Percentiles rank a stretch among this genome's conserved stretches.
These are phyloP conservation scores for Tylopilus subfusipes DNA, from an alignment of 768 basidiomycete genomes.

Conservation along the genomic window DNA sequence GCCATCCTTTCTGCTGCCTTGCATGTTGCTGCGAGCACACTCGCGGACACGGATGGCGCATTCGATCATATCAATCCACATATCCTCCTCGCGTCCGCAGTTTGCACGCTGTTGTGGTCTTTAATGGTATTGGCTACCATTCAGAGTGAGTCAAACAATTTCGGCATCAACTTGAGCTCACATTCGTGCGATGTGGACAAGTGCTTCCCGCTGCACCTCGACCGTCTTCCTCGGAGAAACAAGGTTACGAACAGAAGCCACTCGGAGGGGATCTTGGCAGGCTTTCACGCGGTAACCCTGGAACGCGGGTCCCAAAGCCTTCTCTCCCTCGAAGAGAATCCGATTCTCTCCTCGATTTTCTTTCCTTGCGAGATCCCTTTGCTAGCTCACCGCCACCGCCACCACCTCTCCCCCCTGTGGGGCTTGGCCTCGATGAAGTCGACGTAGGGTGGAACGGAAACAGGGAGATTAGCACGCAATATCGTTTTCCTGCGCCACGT, in stretches of 20 bases:
- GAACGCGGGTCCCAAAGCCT: conserved; percentile 14
- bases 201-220: conserved; percentile 18
- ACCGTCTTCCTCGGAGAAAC: conserved; percentile 11
- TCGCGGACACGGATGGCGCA: background rate
- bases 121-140: conserved; percentile 14
- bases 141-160: conserved; percentile 20
- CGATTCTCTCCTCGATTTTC: conserved; percentile 31
- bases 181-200: conserved; percentile 4
- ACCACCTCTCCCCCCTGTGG: conserved; percentile 27
- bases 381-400: conserved; percentile 33
- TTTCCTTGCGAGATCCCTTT: conserved; percentile 33
- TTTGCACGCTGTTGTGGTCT: conserved; percentile 26
- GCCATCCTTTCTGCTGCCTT: conserved; percentile 26
- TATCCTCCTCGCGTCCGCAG: conserved; percentile 19
- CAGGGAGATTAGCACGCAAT: conserved; percentile 26
- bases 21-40: conserved; percentile 12
- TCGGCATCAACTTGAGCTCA: background rate
- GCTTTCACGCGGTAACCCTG: background rate
- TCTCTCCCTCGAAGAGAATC: conserved; percentile 21
- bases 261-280: background rate
- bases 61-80: background rate
- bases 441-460: conserved; percentile 26
- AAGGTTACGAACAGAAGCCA: background rate
- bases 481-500: conserved; percentile 33
- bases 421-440: conserved; percentile 27